phyloP scores from a whole-genome alignment of 2,329 filamentous ascomycete species.

The Aspergillus ochraceoroseus region DNA sequence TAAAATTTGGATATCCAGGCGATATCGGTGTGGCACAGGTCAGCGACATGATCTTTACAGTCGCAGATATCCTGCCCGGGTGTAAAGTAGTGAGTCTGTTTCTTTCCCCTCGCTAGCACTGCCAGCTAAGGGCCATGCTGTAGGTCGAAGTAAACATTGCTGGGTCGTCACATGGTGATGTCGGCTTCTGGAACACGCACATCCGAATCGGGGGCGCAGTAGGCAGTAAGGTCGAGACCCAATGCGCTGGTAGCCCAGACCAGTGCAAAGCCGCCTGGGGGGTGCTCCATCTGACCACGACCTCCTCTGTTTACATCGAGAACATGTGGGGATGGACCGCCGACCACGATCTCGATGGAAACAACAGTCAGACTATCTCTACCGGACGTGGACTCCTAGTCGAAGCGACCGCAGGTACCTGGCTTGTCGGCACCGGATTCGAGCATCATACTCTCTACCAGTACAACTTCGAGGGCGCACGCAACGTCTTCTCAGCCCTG shows the following conservation, averaged over 20 bases:
- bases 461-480: slow-evolving; percentile 44
- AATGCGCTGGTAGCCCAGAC: slow-evolving; percentile 33
- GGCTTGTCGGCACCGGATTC: slow-evolving; percentile 46
- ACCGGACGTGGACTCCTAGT: slow-evolving; percentile 41
- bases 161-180: slow-evolving; percentile 45
- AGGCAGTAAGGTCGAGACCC: slow-evolving; percentile 37
- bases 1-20: slow-evolving; percentile 49
- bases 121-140: background rate
- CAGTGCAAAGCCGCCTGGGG: slow-evolving; percentile 48
- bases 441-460: slow-evolving; percentile 49
- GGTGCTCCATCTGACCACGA: slow-evolving; percentile 48
- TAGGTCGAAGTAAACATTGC: slow-evolving; percentile 50
- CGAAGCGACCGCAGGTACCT: slow-evolving; percentile 42
- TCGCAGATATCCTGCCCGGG: slow-evolving; percentile 44
- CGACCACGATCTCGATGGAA: slow-evolving; percentile 48
- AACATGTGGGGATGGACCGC: slow-evolving; percentile 50
- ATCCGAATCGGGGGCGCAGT: slow-evolving; percentile 47
- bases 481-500: slow-evolving; percentile 41
- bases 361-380: slow-evolving; percentile 28
- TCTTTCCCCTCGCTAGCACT: background rate
- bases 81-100: slow-evolving; percentile 33
- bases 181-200: slow-evolving; percentile 49
- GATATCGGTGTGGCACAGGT: slow-evolving; percentile 49
- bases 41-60: slow-evolving; percentile 50
- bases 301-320: slow-evolving; percentile 50